Conservation (phyloP, 768 basidiomycete species). For the Psilocybe cubensis region DNA sequence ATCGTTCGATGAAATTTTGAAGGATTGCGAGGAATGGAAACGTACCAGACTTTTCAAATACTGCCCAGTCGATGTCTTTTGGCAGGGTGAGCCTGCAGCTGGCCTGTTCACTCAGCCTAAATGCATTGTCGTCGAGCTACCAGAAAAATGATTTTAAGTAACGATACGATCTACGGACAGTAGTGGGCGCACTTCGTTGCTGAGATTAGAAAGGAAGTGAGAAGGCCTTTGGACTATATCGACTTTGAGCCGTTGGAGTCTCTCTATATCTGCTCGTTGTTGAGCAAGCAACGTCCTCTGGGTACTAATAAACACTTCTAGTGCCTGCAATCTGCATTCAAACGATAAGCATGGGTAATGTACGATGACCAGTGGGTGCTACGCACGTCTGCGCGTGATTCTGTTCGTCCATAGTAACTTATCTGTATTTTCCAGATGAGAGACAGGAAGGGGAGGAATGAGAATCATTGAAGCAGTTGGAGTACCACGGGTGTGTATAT, state of each 20-base stretch:
- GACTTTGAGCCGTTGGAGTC: constrained; percentile 41
- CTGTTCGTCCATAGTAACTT: too few relatives aligned
- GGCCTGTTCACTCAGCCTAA: constrained; percentile 48
- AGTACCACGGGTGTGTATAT: too few relatives aligned
- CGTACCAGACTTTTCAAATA: constrained; percentile 61
- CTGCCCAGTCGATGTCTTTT: constrained; percentile 62
- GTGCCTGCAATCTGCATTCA: constrained; percentile 57
- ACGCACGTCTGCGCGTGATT: too few relatives aligned
- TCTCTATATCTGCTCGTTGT: constrained; percentile 65
- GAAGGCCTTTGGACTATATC: constrained; percentile 17
- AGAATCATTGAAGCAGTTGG: too few relatives aligned
- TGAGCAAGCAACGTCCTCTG: constrained; percentile 63
- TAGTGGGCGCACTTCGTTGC: constrained; percentile 34
- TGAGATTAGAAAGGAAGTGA: constrained; percentile 15
- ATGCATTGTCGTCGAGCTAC: constrained; percentile 32
- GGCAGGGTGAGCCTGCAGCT: constrained; percentile 49
- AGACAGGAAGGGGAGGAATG: too few relatives aligned
- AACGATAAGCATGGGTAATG: background rate
- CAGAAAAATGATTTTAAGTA: background rate
- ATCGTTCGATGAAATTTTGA: background rate
- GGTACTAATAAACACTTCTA: constrained; percentile 64
- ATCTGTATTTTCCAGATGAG: too few relatives aligned
- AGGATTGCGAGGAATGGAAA: background rate
- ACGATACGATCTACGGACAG: background rate
- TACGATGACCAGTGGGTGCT: too few relatives aligned